A percentile compares a stretch with the other conserved stretches of the same genome.
Conservation (phyloP, 2,329 filamentous ascomycete genomes). For the Metarhizium humberi region DNA sequence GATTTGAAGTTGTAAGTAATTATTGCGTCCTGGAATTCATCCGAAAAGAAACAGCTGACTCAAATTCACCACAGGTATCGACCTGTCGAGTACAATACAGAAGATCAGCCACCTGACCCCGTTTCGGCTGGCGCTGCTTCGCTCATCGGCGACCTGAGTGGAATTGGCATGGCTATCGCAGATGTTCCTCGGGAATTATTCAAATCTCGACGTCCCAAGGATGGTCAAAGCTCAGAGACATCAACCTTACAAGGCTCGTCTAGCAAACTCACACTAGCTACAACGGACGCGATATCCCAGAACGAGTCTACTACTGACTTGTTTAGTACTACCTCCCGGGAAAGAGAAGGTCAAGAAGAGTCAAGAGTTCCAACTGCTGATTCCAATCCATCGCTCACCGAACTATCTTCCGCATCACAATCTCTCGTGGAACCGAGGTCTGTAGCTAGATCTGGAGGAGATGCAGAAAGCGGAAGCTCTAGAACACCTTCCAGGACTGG, state of each 20-base stretch:
- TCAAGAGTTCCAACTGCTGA: neutral
- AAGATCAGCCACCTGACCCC: conserved; percentile 70
- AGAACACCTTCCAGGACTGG: neutral
- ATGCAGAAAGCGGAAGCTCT: neutral
- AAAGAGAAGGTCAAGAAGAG: neutral
- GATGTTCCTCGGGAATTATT: conserved; percentile 57
- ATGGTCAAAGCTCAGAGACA: conserved; percentile 2
- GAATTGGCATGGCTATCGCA: conserved; percentile 72
- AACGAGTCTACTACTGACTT: conserved; percentile 3
- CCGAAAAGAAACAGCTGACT: conserved; percentile 5
- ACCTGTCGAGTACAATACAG: conserved; percentile 61
- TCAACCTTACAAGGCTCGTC: conserved; percentile 2
- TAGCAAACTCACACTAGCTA: conserved; percentile 5
- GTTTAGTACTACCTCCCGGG: neutral
- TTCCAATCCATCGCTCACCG: neutral
- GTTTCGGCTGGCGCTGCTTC: conserved; percentile 69
- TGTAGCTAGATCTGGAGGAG: neutral
- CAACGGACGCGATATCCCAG: conserved; percentile 5
- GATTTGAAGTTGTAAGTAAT: conserved; percentile 60
- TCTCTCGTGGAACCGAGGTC: neutral
- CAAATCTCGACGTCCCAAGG: conserved; percentile 23
- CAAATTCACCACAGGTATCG: conserved; percentile 30
- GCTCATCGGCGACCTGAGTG: conserved; percentile 72
- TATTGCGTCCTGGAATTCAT: neutral
- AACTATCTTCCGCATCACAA: neutral